phyloP scores from a whole-genome alignment of 257 asterid genomes.

The Przewalskia tangutica region DNA sequence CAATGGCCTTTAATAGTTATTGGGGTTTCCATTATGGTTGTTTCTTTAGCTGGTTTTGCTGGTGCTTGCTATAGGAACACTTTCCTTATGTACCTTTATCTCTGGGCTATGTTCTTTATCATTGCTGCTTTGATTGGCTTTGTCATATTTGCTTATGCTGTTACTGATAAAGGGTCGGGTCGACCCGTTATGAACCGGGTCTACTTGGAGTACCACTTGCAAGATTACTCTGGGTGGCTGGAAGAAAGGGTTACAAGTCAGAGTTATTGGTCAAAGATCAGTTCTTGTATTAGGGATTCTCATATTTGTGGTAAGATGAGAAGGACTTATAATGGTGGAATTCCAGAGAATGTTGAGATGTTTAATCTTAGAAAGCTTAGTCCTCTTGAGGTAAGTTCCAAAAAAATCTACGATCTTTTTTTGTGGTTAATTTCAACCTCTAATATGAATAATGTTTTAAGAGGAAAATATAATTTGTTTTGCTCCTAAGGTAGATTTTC shows the following conservation, averaged over 20 bases:
- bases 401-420: not conserved
- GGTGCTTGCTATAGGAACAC: constrained; percentile 88
- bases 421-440: not conserved
- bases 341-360: constrained; percentile 54
- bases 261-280: constrained; percentile 57
- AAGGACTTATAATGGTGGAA: constrained; percentile 31
- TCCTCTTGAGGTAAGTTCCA: constrained; percentile 46
- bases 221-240: constrained; percentile 79
- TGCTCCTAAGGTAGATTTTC: not conserved
- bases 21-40: constrained; percentile 68
- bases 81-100: constrained; percentile 71
- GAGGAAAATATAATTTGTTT: not conserved
- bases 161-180: constrained; percentile 69
- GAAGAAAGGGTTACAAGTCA: constrained; percentile 44
- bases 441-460: not conserved
- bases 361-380: constrained; percentile 49
- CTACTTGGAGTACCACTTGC: constrained; percentile 53
- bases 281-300: constrained; percentile 61
- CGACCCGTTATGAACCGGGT: constrained; percentile 48
- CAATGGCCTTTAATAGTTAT: constrained; percentile 83
- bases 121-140: constrained; percentile 61
- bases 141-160: constrained; percentile 76
- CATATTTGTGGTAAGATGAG: constrained; percentile 39
- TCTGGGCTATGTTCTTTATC: constrained; percentile 79
- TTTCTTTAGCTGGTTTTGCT: constrained; percentile 75